Percentiles rank a stretch among this genome's conserved stretches.
phyloP scores from a whole-genome alignment of 345 rosid genomes.

The Populus ilicifolia region DNA sequence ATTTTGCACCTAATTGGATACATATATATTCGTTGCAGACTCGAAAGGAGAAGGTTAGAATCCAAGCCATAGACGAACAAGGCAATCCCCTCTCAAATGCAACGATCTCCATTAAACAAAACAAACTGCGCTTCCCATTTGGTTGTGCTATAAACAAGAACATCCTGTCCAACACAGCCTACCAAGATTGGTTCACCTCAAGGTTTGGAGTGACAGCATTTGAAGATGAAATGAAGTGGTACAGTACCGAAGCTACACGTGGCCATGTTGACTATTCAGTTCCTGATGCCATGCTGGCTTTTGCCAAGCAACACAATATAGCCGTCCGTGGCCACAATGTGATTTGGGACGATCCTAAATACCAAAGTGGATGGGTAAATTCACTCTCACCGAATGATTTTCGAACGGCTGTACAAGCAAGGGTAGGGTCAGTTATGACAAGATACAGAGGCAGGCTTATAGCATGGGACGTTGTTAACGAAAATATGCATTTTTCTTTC shows the following conservation, averaged over 20 bases:
- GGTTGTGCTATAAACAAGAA: slow-evolving; percentile 57
- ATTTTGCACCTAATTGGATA: neutral
- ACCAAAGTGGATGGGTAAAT: slow-evolving; percentile 48
- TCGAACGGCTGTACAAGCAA: slow-evolving; percentile 23
- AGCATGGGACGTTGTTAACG: slow-evolving; percentile 80
- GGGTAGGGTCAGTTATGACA: slow-evolving; percentile 44
- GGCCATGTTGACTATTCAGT: slow-evolving; percentile 53
- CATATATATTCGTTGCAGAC: slow-evolving; percentile 21
- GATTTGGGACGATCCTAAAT: slow-evolving; percentile 54
- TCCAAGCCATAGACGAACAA: slow-evolving; percentile 41
- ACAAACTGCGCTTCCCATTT: slow-evolving; percentile 44
- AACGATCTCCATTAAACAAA: slow-evolving; percentile 42
- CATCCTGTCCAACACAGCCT: slow-evolving; percentile 53
- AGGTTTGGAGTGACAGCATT: slow-evolving; percentile 63
- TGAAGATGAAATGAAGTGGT: slow-evolving; percentile 82
- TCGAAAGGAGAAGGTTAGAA: slow-evolving; percentile 41
- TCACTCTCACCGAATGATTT: slow-evolving; percentile 35
- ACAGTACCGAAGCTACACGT: slow-evolving; percentile 40
- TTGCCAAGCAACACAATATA: slow-evolving; percentile 39
- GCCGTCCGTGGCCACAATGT: slow-evolving; percentile 72
- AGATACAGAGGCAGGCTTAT: slow-evolving; percentile 54
- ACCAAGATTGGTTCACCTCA: slow-evolving; percentile 66
- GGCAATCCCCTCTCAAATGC: slow-evolving; percentile 49
- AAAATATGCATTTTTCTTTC: slow-evolving; percentile 51
- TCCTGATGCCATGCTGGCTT: slow-evolving; percentile 52